Percentiles rank a stretch among this genome's conserved stretches.
phyloP scores from a whole-genome alignment of 2,329 filamentous ascomycete species.

The Monosporascus ibericus region DNA sequence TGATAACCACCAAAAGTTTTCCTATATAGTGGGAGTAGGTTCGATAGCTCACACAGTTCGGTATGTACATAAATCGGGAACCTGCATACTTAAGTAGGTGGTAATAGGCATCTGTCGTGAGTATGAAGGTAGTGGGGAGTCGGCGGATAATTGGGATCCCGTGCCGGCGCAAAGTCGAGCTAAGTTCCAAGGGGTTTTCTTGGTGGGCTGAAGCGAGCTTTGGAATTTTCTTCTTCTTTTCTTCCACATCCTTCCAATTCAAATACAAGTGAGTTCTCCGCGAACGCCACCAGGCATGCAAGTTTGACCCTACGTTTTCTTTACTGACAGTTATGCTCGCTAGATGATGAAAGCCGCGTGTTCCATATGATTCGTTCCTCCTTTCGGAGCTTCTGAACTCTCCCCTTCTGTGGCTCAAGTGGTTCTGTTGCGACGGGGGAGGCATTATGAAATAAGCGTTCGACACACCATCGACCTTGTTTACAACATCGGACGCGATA shows the following conservation, averaged over 20 bases:
- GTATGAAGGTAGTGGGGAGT: no score
- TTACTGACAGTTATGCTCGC: background rate
- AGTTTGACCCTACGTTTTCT: constrained; percentile 27
- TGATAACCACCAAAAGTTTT: no score
- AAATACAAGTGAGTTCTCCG: constrained; percentile 74
- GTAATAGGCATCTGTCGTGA: no score
- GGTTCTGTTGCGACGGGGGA: constrained; percentile 63
- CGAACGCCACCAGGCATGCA: background rate
- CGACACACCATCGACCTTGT: constrained; percentile 95
- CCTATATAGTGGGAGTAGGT: no score
- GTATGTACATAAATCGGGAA: no score
- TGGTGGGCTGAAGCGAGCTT: constrained; percentile 14
- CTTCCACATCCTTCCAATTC: constrained; percentile 97
- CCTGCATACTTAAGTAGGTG: no score
- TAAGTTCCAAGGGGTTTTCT: constrained; percentile 15
- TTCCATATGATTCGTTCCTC: constrained; percentile 76
- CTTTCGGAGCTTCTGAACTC: constrained; percentile 67
- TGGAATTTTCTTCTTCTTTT: constrained; percentile 38
- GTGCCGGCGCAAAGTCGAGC: constrained; percentile 19
- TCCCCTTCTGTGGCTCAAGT: constrained; percentile 86
- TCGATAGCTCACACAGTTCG: no score
- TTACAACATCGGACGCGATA: constrained; percentile 90
- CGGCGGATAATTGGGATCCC: constrained; percentile 29
- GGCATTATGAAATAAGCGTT: constrained; percentile 95
- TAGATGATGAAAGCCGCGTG: constrained; percentile 99